Conservation (phyloP, 2,329 filamentous ascomycete genomes). For the Penicillium sp. region DNA sequence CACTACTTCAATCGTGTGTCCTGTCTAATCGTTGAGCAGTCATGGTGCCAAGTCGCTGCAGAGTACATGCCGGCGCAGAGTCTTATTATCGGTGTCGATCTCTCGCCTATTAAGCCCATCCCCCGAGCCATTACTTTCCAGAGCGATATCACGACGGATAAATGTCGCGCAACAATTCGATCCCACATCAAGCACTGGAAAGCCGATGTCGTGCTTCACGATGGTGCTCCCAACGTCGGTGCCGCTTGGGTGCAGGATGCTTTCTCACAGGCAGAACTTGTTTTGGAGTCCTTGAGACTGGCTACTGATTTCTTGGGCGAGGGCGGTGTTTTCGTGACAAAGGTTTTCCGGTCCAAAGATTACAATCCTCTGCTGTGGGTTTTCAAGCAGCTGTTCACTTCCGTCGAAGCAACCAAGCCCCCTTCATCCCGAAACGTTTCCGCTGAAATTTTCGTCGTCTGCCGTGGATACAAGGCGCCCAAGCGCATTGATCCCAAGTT, state of each 20-base stretch:
- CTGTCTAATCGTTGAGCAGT: slow-evolving; percentile 48
- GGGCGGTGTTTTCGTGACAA: slow-evolving; percentile 92
- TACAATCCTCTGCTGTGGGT: slow-evolving; percentile 96
- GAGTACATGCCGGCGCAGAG: slow-evolving; percentile 89
- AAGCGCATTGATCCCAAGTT: slow-evolving; percentile 91
- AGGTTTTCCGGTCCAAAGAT: slow-evolving; percentile 95
- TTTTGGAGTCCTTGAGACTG: slow-evolving; percentile 83
- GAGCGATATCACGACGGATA: slow-evolving; percentile 95
- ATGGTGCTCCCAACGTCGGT: slow-evolving; percentile 96
- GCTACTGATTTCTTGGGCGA: slow-evolving; percentile 89
- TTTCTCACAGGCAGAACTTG: slow-evolving; percentile 93
- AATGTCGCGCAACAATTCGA: slow-evolving; percentile 85
- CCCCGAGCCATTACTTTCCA: slow-evolving; percentile 93
- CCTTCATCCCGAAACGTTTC: slow-evolving; percentile 94
- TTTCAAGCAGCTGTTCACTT: slow-evolving; percentile 91
- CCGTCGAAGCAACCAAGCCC: slow-evolving; percentile 95
- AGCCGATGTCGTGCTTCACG: slow-evolving; percentile 90
- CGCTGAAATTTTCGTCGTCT: slow-evolving; percentile 98
- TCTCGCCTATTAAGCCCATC: slow-evolving; percentile 92
- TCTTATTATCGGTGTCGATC: slow-evolving; percentile 90
- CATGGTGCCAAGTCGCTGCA: slow-evolving; percentile 93
- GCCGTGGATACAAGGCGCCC: slow-evolving; percentile 89
- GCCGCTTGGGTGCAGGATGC: slow-evolving; percentile 98
- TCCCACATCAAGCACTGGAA: slow-evolving; percentile 94
- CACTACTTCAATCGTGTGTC: background rate